Conservation (phyloP, 1,139 yeast genomes). For the Entelexis sorbosivorans region DNA sequence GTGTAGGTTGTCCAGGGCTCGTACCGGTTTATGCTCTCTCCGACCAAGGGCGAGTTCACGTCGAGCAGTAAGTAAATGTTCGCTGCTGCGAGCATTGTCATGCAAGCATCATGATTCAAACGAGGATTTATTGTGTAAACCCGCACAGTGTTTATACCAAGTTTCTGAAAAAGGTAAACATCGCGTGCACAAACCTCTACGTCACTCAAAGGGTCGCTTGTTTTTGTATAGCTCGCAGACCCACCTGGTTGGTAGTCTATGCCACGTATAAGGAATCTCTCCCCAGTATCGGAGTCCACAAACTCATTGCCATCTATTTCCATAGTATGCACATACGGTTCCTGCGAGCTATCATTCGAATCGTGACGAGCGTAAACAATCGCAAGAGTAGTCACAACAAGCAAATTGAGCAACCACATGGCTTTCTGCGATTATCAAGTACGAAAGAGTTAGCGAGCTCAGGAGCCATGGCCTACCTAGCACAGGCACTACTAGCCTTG, state of each 20-base stretch:
- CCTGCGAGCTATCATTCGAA: neutral
- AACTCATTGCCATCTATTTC: slow-evolving; percentile 57
- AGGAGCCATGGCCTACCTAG: too few relatives aligned
- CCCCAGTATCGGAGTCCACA: slow-evolving; percentile 60
- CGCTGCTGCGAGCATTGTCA: slow-evolving; percentile 73
- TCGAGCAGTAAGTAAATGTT: slow-evolving; percentile 83
- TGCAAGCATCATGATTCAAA: slow-evolving; percentile 74
- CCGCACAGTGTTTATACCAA: slow-evolving; percentile 53
- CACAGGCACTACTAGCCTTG: neutral
- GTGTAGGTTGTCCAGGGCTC: slow-evolving; percentile 64
- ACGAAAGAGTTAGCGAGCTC: too few relatives aligned
- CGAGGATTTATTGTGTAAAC: slow-evolving; percentile 69
- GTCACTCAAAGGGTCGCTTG: slow-evolving; percentile 64
- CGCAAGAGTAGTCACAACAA: neutral
- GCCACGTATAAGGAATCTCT: slow-evolving; percentile 72
- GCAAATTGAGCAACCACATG: neutral
- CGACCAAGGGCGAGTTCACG: slow-evolving; percentile 64
- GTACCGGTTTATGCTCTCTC: slow-evolving; percentile 60
- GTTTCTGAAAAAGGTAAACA: slow-evolving; percentile 60
- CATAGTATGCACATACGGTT: slow-evolving; percentile 28
- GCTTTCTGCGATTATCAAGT: too few relatives aligned
- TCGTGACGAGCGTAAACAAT: neutral
- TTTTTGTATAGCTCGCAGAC: slow-evolving; percentile 43
- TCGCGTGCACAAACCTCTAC: slow-evolving; percentile 67
- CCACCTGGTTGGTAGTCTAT: slow-evolving; percentile 70